A percentile compares a stretch with the other conserved stretches of the same genome.
These are phyloP conservation scores for Vachellia collinsii DNA, from an alignment of 306 rosid species.

Conservation along the genomic window DNA sequence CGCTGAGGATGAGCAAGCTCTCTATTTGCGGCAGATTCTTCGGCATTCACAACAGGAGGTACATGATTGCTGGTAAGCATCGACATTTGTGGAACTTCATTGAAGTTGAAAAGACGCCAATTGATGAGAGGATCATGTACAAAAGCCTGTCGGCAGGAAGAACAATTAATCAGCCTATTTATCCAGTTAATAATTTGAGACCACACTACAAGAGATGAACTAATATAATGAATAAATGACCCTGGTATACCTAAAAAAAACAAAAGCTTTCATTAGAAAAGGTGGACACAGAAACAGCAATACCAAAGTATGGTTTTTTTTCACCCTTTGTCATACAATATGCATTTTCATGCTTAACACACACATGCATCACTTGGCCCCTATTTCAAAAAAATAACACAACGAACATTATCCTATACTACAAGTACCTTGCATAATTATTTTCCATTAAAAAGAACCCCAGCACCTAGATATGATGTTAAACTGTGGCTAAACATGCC, in stretches of 20 bases:
- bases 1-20: constrained; percentile 94
- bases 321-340: neutral
- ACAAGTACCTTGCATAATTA: neutral
- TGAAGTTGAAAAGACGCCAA: constrained; percentile 99
- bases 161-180: constrained; percentile 23
- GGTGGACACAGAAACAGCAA: neutral
- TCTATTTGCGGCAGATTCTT: constrained; percentile 69
- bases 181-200: constrained; percentile 17
- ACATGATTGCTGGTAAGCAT: constrained; percentile 65
- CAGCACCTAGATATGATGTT: neutral
- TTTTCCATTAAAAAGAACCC: neutral
- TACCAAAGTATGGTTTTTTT: neutral
- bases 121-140: constrained; percentile 98
- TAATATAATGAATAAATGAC: neutral
- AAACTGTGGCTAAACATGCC: neutral
- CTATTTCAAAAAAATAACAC: neutral
- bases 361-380: neutral
- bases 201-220: constrained; percentile 1
- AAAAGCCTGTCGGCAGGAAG: constrained; percentile 72
- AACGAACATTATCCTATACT: neutral
- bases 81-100: constrained; percentile 96
- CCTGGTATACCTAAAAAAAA: neutral
- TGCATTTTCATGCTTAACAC: neutral
- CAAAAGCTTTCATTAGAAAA: neutral
- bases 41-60: constrained; percentile 74